These are phyloP conservation scores for Acanthamoeba rhysodes DNA, from an alignment of 208 protist genomes.

Conservation along the genomic window DNA sequence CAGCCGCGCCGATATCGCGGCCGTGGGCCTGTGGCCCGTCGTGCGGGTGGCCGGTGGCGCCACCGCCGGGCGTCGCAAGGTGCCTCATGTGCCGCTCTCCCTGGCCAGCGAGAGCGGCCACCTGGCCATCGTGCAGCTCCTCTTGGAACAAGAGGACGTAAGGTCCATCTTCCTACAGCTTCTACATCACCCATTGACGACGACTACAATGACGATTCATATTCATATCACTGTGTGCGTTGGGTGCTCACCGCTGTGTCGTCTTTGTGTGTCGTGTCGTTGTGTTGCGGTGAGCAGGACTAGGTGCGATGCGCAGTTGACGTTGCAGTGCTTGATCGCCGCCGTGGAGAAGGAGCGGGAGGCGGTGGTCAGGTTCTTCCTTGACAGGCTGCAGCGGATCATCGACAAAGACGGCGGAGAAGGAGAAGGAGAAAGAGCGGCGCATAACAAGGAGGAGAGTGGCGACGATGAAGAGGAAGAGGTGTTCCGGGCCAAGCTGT, in stretches of 20 bases:
- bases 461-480: neutral
- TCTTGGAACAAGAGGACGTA: slow-evolving; percentile 19
- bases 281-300: neutral
- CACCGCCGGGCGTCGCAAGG: neutral
- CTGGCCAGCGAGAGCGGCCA: slow-evolving; percentile 3
- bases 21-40: neutral
- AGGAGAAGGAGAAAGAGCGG: neutral
- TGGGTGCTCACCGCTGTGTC: neutral
- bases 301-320: neutral
- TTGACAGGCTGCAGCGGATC: neutral
- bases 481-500: neutral
- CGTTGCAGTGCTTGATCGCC: slow-evolving; percentile 20
- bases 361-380: neutral
- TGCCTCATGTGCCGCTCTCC: neutral
- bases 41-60: neutral
- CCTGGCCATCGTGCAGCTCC: neutral
- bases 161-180: neutral
- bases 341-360: slow-evolving; percentile 27
- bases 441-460: neutral
- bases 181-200: neutral
- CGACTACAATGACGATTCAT: no score
- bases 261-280: no score
- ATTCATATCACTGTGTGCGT: no score
- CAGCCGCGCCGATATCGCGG: neutral
- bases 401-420: no score